Evolutionary conservation across 768 basidiomycete species (phyloP), one percentile per base, ranked within the genome.

Genomic region (Lentinula raphanica): DNA sequence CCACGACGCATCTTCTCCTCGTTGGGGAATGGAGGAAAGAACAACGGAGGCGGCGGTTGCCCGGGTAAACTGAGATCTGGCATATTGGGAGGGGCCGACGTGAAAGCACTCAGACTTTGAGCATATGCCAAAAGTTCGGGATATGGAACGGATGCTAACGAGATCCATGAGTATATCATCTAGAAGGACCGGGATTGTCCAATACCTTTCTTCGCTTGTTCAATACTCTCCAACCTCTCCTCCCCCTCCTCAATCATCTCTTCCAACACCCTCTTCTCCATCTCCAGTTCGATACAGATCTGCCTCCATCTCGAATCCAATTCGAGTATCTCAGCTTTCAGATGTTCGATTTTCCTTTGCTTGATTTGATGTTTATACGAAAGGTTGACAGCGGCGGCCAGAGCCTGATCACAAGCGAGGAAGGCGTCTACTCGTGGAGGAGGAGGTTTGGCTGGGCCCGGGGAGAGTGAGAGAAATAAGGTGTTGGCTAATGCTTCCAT

Each of bases 1-100:
- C 92, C 92, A 25, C 86, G 80, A 53, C 91, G 85, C 89, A 94
- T 92, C 71, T 91, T 93, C 69, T 92, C 92, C 72, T 92, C 91
- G 66, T 92, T 92, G 0, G 92, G 92, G 69, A 92, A 94, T 11
- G 92, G 92, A 36, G 91, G 91, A 74, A 92, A 92, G 78, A 94
- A 92, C 40, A 90, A 67, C 17, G 87, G 88, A 17, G 86, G 85
- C 0, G 88, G 87, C 11, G 85, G 85, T 63, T 88, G 89, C 8
- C 87, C 87, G 0, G 87, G 85, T 5, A 83, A 72, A 25, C 76
- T 76, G 48, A 85, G 79, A 64, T 90, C 89, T 21, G 89, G 89
- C 84, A 92, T 88, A 66, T 90, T 91, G 9, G 92, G 92, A 7
- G 92, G 92, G 9, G 91, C 92, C 32, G 92, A 92, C 5, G 92